Conservation (phyloP, 2,329 filamentous ascomycete genomes). For the Neodidymelliopsis sp. region DNA sequence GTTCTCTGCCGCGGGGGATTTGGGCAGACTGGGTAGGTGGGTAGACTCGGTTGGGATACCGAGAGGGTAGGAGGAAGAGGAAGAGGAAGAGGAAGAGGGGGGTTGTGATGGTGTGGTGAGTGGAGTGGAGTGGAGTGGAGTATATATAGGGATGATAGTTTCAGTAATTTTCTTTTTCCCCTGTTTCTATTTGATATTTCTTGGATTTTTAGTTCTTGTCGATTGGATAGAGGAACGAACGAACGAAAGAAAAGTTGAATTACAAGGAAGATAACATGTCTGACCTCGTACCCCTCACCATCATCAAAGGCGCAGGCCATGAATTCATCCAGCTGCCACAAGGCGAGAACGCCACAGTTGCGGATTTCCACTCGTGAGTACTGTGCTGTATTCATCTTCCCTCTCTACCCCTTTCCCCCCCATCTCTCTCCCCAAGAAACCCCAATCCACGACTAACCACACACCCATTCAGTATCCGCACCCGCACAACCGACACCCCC, state of each 20-base stretch:
- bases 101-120: too few relatives aligned
- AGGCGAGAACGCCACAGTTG: conserved; percentile 28
- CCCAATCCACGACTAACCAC: neutral
- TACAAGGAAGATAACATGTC: conserved; percentile 14
- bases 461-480: conserved; percentile 18
- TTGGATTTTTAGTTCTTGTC: too few relatives aligned
- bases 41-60: too few relatives aligned
- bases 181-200: neutral
- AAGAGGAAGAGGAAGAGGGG: too few relatives aligned
- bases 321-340: conserved; percentile 27
- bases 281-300: conserved; percentile 27
- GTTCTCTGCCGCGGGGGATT: too few relatives aligned
- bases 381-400: too few relatives aligned
- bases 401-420: neutral
- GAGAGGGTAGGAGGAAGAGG: too few relatives aligned
- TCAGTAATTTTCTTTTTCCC: neutral
- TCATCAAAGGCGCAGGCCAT: conserved; percentile 32
- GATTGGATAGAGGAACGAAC: neutral
- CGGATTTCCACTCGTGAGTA: conserved; percentile 30
- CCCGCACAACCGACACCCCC: conserved; percentile 21
- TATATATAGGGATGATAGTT: neutral
- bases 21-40: too few relatives aligned
- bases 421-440: neutral
- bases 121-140: too few relatives aligned
- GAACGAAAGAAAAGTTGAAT: neutral